Base-by-base conservation (phyloP, 1,284 basidiomycete genomes). In the Malassezia restricta region DNA sequence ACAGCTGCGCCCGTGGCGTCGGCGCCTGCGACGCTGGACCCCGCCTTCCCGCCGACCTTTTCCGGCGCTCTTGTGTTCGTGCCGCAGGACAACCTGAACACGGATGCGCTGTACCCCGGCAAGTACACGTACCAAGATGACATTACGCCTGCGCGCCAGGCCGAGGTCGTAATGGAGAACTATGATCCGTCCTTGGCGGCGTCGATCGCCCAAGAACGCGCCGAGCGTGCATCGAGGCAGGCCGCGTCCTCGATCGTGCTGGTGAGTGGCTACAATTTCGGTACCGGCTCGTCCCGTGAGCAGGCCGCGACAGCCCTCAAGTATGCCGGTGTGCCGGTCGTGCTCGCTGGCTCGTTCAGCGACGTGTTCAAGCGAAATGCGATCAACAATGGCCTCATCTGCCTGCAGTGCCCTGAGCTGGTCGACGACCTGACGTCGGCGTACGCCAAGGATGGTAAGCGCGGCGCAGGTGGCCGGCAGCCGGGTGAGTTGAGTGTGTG, bases 41-140 rank as follows among this genome's bases (percentile, higher is more conserved):
- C 64, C 1, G 51, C 54, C n/a, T 71, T 99, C 80, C 92, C 94
- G 0, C 74, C 81, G 7, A 75, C 77, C 31, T 96, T 99, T 75
- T 75, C 80, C 1, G 94, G 94, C 0, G 82, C 84, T 0, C 76
- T 96, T 7, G 78, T 96, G 43, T 99, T 96, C 68, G 82, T 84
- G 0, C 92, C 94, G 0, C 90, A 96, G 71, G 92, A 98, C 75
- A 99, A 99, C 74, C 76, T 99, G 53, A 98, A 92, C 74, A 99
- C 92, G 1, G 92, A 99, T 70, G 94, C 87, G 5, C 89, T 99
- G 71, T 99, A 99, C 76, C 94, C 92, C 0, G 94, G 92, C 32
- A 99, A 96, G 75, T 99, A 99, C 76, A 99, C 94, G 0, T 98
- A 99, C 76, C 90, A 95, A 75, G 92, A 99, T 74, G 94, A 96